These are phyloP conservation scores for Starmera caribaea DNA, from an alignment of 805 yeast species.

Conservation along the genomic window DNA sequence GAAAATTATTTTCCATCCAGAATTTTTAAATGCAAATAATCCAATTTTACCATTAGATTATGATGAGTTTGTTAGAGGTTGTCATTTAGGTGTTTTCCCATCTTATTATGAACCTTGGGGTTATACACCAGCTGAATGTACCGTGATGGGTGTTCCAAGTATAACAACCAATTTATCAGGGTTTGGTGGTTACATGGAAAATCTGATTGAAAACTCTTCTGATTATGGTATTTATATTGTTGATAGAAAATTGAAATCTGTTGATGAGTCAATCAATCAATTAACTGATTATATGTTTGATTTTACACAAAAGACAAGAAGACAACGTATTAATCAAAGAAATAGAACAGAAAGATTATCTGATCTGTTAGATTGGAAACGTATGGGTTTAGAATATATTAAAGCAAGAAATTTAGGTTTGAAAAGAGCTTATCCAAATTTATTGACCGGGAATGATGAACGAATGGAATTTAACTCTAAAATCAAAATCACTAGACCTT, in stretches of 20 bases:
- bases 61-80: slow-evolving; percentile 96
- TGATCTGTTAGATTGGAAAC: slow-evolving; percentile 91
- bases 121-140: slow-evolving; percentile 97
- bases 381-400: slow-evolving; percentile 95
- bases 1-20: slow-evolving; percentile 95
- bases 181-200: slow-evolving; percentile 98
- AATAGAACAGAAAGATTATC: slow-evolving; percentile 92
- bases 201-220: slow-evolving; percentile 82
- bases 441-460: slow-evolving; percentile 34
- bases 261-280: slow-evolving; percentile 90
- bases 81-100: slow-evolving; percentile 97
- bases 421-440: slow-evolving; percentile 88
- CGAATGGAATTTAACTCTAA: slow-evolving; percentile 26
- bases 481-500: slow-evolving; percentile 78
- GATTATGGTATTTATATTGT: slow-evolving; percentile 97
- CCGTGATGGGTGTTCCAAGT: slow-evolving; percentile 98
- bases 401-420: slow-evolving; percentile 90
- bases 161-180: slow-evolving; percentile 94
- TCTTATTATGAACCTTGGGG: slow-evolving; percentile 99
- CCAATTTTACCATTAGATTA: slow-evolving; percentile 90
- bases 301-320: slow-evolving; percentile 79
- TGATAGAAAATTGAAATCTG: slow-evolving; percentile 85
- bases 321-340: slow-evolving; percentile 96
- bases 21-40: slow-evolving; percentile 87
- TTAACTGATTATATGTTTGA: slow-evolving; percentile 83